These are phyloP conservation scores for Sporisorium reilianum DNA, from an alignment of 1,284 basidiomycete species.

Conservation along the genomic window DNA sequence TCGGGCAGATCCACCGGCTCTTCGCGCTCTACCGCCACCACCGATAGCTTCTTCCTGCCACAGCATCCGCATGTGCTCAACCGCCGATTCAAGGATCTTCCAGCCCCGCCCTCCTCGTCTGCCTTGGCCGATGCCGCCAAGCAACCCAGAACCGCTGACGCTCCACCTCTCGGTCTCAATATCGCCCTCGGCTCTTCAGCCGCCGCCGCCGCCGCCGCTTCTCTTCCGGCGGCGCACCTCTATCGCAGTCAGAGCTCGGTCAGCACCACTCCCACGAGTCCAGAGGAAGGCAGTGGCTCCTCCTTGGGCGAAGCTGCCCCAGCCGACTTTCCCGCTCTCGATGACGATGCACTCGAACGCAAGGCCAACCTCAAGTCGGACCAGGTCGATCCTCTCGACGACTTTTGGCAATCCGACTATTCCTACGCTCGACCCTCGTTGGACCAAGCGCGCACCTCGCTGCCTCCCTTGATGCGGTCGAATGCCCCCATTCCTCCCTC, in stretches of 20 bases:
- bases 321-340: constrained; percentile 11
- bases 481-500: constrained; percentile 42
- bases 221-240: constrained; percentile 13
- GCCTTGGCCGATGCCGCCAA: constrained; percentile 5
- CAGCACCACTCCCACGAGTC: constrained; percentile 51
- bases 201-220: not conserved
- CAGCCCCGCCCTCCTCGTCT: constrained; percentile 17
- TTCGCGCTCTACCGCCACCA: constrained; percentile 39
- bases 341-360: constrained; percentile 2
- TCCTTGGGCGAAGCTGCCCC: constrained; percentile 6
- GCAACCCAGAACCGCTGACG: not conserved
- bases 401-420: constrained; percentile 41
- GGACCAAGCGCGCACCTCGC: constrained; percentile 9
- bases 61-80: constrained; percentile 29
- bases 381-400: constrained; percentile 14
- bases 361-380: not conserved
- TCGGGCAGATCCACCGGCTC: constrained; percentile 43
- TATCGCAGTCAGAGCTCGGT: constrained; percentile 43
- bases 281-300: constrained; percentile 30
- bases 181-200: not conserved
- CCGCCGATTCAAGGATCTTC: constrained; percentile 31
- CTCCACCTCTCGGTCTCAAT: constrained; percentile 24
- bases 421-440: constrained; percentile 28
- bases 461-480: constrained; percentile 40
- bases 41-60: constrained; percentile 42